Base-by-base conservation (phyloP, 2,329 filamentous ascomycete species). In the Lasiodiplodia gonubiensis region DNA sequence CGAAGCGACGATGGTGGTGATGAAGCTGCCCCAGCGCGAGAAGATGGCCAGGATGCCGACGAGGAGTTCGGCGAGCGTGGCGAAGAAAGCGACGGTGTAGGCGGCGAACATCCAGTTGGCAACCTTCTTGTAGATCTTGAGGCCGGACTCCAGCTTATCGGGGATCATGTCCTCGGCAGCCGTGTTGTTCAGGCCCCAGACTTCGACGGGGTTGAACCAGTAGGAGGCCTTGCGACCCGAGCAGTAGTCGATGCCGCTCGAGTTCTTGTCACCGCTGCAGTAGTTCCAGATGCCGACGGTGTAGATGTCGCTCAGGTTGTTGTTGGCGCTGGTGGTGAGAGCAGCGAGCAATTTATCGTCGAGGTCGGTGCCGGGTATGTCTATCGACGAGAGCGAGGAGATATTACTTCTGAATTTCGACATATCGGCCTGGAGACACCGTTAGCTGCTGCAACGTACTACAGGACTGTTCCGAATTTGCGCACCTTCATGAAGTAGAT, bases 261-360 rank as follows among this genome's bases (percentile, higher is more conserved):
- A 83, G 71, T 86, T 85, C 30, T 83, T 78, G 61, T 85, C 80
- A 64, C 86, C 88, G 67, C 84, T 82, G 86, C 95, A 98, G 86
- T 93, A 97, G 77, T 91, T 91, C 91, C 92, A 97, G 46, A 98
- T 85, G 75, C 87, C 88, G 76, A 98, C 85, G 69, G 91, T 86
- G 86, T 97, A 98, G 74, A 89, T 85, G 76, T 94, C 88, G 74
- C 86, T 87, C 68, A 97, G 86, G 66, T 86, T 71, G 64, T 74
- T 74, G 5, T 75, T 72, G 42, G 78, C 73, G 51, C 76, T 75
- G 61, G 76, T 73, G 12, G 79, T 73, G 66, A 84, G 76, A 14
- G 83, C 73, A 48, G 75, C 27, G 71, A 79, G 71, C 30, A 84
- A 76, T 4, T 82, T 73, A 67, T 77, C 74, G 69, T 80, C 76